Conservation (phyloP, 352 stramenopile species). For the Pythium sukuiense region DNA sequence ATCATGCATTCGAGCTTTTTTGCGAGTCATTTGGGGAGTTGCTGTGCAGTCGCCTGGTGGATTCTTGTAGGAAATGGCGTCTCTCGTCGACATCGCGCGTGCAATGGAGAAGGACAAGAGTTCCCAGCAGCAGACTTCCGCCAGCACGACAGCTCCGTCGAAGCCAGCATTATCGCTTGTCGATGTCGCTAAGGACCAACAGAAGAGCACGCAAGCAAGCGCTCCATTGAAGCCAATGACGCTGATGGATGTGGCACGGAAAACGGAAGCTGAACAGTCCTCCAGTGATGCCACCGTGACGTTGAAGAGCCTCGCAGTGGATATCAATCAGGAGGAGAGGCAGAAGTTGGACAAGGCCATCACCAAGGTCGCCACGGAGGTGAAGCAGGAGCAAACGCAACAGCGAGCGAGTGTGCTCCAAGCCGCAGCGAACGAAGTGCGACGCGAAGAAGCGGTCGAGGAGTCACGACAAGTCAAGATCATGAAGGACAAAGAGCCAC, state of each 20-base stretch:
- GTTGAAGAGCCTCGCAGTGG: slow-evolving; percentile 35
- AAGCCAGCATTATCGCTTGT: slow-evolving; percentile 33
- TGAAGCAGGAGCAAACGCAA: slow-evolving; percentile 38
- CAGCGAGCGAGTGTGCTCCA: slow-evolving; percentile 25
- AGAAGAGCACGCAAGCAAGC: slow-evolving; percentile 5
- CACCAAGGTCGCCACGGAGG: slow-evolving; percentile 34
- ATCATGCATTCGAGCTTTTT: not conserved
- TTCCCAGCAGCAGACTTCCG: not conserved
- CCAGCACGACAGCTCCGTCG: not conserved
- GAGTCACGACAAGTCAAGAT: not conserved
- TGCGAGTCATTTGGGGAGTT: not conserved
- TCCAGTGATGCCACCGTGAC: not conserved
- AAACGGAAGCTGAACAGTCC: slow-evolving; percentile 9
- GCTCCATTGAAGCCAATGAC: slow-evolving; percentile 26
- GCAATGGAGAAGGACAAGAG: slow-evolving; percentile 33
- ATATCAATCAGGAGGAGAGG: slow-evolving; percentile 50
- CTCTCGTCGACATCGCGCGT: slow-evolving; percentile 50
- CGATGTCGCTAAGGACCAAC: slow-evolving; percentile 36
- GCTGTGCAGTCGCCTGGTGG: not conserved
- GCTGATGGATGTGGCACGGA: slow-evolving; percentile 49
- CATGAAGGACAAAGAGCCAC: not conserved
- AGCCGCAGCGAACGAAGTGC: slow-evolving; percentile 27
- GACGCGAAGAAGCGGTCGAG: slow-evolving; percentile 9
- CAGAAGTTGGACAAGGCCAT: slow-evolving; percentile 37
- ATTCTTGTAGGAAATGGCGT: slow-evolving; percentile 10